These are phyloP conservation scores for Clathrospora elynae DNA, from an alignment of 2,329 filamentous ascomycete genomes.

Conservation along the genomic window DNA sequence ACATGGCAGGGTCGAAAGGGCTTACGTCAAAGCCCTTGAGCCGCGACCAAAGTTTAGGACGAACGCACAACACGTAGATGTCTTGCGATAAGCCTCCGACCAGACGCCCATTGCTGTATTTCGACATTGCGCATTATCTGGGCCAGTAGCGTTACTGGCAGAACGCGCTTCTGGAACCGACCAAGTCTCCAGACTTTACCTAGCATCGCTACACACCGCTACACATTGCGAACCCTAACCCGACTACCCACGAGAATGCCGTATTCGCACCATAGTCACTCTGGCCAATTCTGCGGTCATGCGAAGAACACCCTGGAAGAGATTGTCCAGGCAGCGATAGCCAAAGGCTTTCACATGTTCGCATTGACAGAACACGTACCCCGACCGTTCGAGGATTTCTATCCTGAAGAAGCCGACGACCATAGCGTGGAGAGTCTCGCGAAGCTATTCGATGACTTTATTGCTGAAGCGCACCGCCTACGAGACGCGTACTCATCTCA, in stretches of 20 bases:
- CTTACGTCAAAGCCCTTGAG: conserved; percentile 8
- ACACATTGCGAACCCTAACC: neutral
- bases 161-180: neutral
- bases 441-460: conserved; percentile 70
- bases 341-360: conserved; percentile 78
- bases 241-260: conserved; percentile 65
- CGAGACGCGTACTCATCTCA: conserved; percentile 69
- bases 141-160: neutral
- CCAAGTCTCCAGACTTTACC: no score
- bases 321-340: conserved; percentile 78
- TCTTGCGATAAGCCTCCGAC: neutral
- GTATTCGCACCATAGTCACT: conserved; percentile 97
- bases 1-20: conserved; percentile 1
- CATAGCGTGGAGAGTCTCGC: conserved; percentile 42
- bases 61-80: conserved; percentile 1
- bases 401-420: conserved; percentile 78
- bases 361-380: conserved; percentile 96
- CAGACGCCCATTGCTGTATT: neutral
- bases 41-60: neutral
- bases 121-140: neutral
- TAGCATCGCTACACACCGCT: neutral
- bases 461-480: conserved; percentile 74
- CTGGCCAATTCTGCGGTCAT: conserved; percentile 92
- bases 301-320: conserved; percentile 84
- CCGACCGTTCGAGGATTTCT: conserved; percentile 76